phyloP scores from a whole-genome alignment of 345 rosid species.

The Orychophragmus violaceus region DNA sequence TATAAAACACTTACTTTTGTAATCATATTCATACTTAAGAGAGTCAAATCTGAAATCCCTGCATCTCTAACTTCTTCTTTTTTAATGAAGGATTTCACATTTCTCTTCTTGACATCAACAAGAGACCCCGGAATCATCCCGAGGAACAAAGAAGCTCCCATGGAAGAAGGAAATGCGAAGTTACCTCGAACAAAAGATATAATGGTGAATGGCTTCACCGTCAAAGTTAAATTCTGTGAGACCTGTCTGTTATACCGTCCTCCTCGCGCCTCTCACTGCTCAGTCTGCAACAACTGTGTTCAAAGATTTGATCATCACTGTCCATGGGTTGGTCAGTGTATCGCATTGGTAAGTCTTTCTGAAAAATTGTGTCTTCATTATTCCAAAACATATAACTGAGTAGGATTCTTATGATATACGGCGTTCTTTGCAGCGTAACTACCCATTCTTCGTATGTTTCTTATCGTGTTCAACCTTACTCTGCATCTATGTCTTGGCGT shows the following conservation, averaged over 20 bases:
- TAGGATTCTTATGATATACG: not conserved
- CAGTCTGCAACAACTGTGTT: conserved; percentile 88
- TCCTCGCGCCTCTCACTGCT: conserved; percentile 90
- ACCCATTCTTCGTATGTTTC: conserved; percentile 65
- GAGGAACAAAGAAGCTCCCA: conserved; percentile 28
- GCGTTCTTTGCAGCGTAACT: conserved; percentile 94
- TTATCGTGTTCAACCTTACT: conserved; percentile 54
- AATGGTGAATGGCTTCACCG: conserved; percentile 42
- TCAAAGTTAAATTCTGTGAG: conserved; percentile 77
- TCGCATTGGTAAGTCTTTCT: conserved; percentile 56
- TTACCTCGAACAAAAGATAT: conserved; percentile 62
- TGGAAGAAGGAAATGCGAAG: conserved; percentile 40
- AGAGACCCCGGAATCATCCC: conserved; percentile 90
- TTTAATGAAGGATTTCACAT: conserved; percentile 47
- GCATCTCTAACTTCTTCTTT: not conserved
- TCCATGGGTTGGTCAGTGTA: conserved; percentile 98
- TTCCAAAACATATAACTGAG: not conserved
- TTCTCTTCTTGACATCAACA: conserved; percentile 61
- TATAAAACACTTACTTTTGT: conserved; percentile 23
- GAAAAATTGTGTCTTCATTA: not conserved
- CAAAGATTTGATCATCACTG: conserved; percentile 96
- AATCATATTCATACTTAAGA: not conserved
- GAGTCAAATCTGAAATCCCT: not conserved
- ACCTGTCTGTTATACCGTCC: conserved; percentile 81
- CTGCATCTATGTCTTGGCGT: conserved; percentile 56